Evolutionary conservation across 1,284 basidiomycete species (phyloP).

Genomic region (Fomitopsis palustris): DNA sequence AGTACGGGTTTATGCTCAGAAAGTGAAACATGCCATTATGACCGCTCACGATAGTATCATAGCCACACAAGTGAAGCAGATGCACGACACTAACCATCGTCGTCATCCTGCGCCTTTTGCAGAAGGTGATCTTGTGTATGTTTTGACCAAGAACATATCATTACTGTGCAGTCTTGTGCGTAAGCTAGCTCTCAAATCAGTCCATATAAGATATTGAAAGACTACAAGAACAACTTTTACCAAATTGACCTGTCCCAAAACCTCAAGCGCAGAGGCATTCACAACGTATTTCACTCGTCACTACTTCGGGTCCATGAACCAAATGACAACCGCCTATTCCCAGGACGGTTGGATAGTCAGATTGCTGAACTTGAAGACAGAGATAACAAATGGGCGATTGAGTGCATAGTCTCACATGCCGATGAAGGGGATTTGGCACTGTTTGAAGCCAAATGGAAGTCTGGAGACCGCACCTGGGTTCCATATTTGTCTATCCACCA

Average conservation of each 20-base stretch:
- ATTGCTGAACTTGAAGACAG: slow-evolving; percentile 10
- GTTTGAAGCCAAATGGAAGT: slow-evolving; percentile 31
- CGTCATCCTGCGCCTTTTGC: slow-evolving; percentile 5
- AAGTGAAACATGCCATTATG: slow-evolving; percentile 6
- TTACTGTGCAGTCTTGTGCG: slow-evolving; percentile 13
- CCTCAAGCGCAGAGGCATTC: slow-evolving; percentile 21
- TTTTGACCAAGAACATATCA: too few species aligned
- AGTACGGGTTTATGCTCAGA: slow-evolving; percentile 13
- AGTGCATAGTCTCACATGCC: slow-evolving; percentile 24
- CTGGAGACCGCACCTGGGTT: slow-evolving; percentile 32
- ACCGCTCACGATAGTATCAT: slow-evolving; percentile 23
- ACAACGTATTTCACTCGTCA: slow-evolving; percentile 31
- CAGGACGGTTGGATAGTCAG: slow-evolving; percentile 17
- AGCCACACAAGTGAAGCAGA: slow-evolving; percentile 12
- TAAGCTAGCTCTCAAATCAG: slow-evolving; percentile 25
- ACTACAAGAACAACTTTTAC: slow-evolving; percentile 11
- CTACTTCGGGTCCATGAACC: too few species aligned
- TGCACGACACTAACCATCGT: slow-evolving; percentile 14
- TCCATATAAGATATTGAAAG: slow-evolving; percentile 12
- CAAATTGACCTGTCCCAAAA: slow-evolving; percentile 23
- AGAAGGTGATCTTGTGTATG: slow-evolving; percentile 20
- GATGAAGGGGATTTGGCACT: slow-evolving; percentile 20
- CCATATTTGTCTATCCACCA: slow-evolving; percentile 13
- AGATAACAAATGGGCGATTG: slow-evolving; percentile 29
- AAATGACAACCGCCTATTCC: slow-evolving; percentile 27